Evolutionary conservation across 164 flowering plant species (phyloP).

Genomic region (Stephania cephalantha): DNA sequence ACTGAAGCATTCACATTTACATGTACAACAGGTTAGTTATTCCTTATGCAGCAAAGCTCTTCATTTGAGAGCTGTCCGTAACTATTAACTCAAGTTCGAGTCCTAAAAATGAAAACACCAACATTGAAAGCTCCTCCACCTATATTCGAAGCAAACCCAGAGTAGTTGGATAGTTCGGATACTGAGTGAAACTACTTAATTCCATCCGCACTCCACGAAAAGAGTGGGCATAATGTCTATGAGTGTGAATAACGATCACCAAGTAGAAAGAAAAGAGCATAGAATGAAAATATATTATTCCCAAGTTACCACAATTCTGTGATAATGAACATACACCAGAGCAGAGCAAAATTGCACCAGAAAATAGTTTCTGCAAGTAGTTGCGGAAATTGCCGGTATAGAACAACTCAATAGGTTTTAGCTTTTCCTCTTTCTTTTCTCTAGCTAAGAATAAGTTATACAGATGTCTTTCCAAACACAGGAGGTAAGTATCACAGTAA

Average conservation of each 20-base stretch:
- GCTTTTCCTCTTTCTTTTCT: not conserved
- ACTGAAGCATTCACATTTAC: not conserved
- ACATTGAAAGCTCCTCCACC: too few relatives aligned
- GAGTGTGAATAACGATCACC: not conserved
- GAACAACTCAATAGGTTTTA: not conserved
- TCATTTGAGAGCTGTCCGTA: too few relatives aligned
- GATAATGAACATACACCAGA: not conserved
- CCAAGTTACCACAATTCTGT: not conserved
- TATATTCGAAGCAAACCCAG: too few relatives aligned
- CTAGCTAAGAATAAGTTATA: not conserved
- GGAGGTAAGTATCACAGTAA: not conserved
- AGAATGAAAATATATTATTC: too few relatives aligned
- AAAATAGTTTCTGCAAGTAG: not conserved
- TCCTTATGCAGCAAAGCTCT: not conserved
- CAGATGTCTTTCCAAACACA: not conserved
- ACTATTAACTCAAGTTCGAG: too few relatives aligned
- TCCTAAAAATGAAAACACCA: too few relatives aligned
- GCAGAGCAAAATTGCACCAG: conserved; percentile 9
- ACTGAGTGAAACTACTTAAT: too few relatives aligned
- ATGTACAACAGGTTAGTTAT: not conserved
- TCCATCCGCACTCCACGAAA: too few relatives aligned
- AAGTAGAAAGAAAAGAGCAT: not conserved
- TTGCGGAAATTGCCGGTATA: not conserved
- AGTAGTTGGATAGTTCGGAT: too few relatives aligned
- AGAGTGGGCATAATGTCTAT: not conserved